phyloP scores from a whole-genome alignment of 2,329 filamentous ascomycete species.

The Sarocladium kiliense region DNA sequence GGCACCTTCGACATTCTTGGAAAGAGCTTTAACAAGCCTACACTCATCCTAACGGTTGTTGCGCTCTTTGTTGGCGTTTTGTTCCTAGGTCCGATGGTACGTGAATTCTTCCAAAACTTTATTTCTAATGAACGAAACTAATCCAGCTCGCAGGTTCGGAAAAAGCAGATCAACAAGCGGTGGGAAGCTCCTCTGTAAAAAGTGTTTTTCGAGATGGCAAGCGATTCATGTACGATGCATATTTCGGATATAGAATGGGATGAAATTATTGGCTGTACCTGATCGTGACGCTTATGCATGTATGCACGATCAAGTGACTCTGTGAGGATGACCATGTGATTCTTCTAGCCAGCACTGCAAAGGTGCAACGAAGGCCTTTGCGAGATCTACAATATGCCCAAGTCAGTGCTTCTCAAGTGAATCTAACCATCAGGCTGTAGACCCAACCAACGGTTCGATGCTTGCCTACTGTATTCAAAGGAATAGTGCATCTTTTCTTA shows the following conservation, averaged over 20 bases:
- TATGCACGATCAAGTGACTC: too few species aligned
- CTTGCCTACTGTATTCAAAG: too few species aligned
- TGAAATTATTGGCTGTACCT: background rate
- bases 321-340: too few species aligned
- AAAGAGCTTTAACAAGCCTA: conserved; percentile 87
- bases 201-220: conserved; percentile 6
- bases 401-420: too few species aligned
- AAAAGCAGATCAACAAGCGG: conserved; percentile 62
- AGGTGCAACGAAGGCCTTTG: too few species aligned
- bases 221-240: conserved; percentile 2
- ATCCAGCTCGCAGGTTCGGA: conserved; percentile 40
- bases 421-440: too few species aligned
- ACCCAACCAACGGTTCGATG: too few species aligned
- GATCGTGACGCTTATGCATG: background rate
- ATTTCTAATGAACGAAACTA: background rate
- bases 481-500: too few species aligned
- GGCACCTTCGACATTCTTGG: conserved; percentile 88
- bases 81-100: conserved; percentile 79
- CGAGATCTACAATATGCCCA: too few species aligned
- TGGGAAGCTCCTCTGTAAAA: conserved; percentile 43
- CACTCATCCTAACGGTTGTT: conserved; percentile 76
- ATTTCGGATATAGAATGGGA: conserved; percentile 1
- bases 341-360: too few species aligned
- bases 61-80: conserved; percentile 73
- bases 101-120: conserved; percentile 39